phyloP scores from a whole-genome alignment of 805 yeast genomes.

The Spathaspora arborariae region DNA sequence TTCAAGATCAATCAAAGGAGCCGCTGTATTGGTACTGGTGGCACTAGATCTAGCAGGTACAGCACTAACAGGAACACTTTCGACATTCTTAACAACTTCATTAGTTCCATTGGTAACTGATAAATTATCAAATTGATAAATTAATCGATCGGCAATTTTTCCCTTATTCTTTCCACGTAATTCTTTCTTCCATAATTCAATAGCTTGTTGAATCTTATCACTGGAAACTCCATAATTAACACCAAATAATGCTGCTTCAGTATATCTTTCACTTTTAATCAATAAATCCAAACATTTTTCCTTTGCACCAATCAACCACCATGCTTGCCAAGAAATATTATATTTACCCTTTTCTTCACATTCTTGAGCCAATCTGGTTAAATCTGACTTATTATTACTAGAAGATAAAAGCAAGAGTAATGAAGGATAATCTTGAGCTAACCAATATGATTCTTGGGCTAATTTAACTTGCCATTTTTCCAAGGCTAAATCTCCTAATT shows the following conservation, averaged over 20 bases:
- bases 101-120: constrained; percentile 12
- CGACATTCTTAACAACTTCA: constrained; percentile 4
- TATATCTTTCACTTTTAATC: constrained; percentile 59
- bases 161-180: constrained; percentile 50
- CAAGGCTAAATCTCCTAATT: constrained; percentile 84
- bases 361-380: constrained; percentile 57
- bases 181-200: constrained; percentile 65
- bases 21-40: neutral
- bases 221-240: constrained; percentile 54
- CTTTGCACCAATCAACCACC: constrained; percentile 80
- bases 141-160: constrained; percentile 60
- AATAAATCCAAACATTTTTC: constrained; percentile 62
- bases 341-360: constrained; percentile 76
- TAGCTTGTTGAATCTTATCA: constrained; percentile 42
- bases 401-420: constrained; percentile 80
- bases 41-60: neutral
- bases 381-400: constrained; percentile 61
- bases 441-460: constrained; percentile 75
- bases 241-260: constrained; percentile 85
- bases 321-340: constrained; percentile 87
- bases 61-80: neutral
- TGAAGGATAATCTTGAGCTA: constrained; percentile 79
- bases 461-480: constrained; percentile 72
- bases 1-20: constrained; percentile 18
- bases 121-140: constrained; percentile 30